These are phyloP conservation scores for Trichoderma asperellum DNA, from an alignment of 2,329 filamentous ascomycete species.

Conservation along the genomic window DNA sequence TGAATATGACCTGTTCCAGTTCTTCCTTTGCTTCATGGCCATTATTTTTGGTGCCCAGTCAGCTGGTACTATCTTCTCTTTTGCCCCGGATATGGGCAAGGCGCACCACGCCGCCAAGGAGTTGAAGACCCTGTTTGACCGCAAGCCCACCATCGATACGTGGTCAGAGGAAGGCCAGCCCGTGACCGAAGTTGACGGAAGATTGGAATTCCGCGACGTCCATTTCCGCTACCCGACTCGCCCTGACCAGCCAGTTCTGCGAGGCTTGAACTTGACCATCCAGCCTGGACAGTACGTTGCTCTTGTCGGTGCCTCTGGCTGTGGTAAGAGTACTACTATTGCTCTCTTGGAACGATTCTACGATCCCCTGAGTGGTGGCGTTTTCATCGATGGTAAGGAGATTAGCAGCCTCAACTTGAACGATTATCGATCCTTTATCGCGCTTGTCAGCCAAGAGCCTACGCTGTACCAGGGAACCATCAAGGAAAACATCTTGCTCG, in stretches of 20 bases:
- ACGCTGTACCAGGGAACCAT: slow-evolving; percentile 94
- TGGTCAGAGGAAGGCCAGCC: slow-evolving; percentile 74
- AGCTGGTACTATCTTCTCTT: slow-evolving; percentile 86
- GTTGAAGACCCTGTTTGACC: slow-evolving; percentile 83
- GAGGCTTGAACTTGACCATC: slow-evolving; percentile 77
- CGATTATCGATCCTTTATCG: slow-evolving; percentile 80
- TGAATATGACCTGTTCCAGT: slow-evolving; percentile 81
- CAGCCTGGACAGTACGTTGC: slow-evolving; percentile 83
- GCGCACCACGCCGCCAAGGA: slow-evolving; percentile 81
- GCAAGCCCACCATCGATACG: slow-evolving; percentile 78
- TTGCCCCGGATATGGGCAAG: slow-evolving; percentile 91
- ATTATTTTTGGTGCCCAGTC: slow-evolving; percentile 93
- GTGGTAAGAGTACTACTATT: slow-evolving; percentile 93
- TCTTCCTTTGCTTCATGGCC: slow-evolving; percentile 88
- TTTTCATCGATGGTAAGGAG: slow-evolving; percentile 82
- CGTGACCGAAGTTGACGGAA: slow-evolving; percentile 69
- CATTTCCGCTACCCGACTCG: slow-evolving; percentile 94
- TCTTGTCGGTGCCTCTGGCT: slow-evolving; percentile 88
- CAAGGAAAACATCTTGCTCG: slow-evolving; percentile 85
- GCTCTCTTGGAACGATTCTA: slow-evolving; percentile 93
- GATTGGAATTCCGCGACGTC: slow-evolving; percentile 87
- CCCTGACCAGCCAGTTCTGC: slow-evolving; percentile 85
- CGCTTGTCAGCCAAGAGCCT: slow-evolving; percentile 91
- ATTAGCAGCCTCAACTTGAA: slow-evolving; percentile 82
- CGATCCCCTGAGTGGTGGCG: slow-evolving; percentile 79